Evolutionary conservation across 331 rosid genomes (phyloP).

Genomic region (Cydonia oblonga): DNA sequence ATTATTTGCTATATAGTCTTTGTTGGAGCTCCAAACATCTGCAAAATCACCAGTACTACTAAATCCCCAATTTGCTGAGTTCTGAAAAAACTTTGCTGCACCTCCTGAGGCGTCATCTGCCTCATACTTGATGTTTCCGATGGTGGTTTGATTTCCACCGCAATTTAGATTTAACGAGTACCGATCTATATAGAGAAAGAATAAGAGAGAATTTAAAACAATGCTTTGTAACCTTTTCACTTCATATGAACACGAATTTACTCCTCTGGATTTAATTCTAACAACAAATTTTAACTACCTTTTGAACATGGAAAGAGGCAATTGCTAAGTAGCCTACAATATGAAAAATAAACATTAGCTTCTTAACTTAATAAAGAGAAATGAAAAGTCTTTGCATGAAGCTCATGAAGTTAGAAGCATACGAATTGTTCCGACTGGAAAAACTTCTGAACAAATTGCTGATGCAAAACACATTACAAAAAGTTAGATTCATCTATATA

Average conservation of each 20-base stretch:
- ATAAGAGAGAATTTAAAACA: neutral
- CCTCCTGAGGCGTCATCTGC: neutral
- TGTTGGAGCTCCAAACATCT: too few relatives aligned
- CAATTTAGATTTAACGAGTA: constrained; percentile 6
- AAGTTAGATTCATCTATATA: too few relatives aligned
- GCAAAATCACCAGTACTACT: too few relatives aligned
- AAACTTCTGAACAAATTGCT: neutral
- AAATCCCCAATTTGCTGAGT: neutral
- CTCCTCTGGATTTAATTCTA: too few relatives aligned
- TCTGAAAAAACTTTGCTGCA: neutral
- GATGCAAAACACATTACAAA: neutral
- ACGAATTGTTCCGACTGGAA: neutral
- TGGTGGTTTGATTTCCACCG: neutral
- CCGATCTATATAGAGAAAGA: neutral
- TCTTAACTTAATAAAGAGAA: too few relatives aligned
- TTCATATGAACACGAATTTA: too few relatives aligned
- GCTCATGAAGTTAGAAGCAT: neutral
- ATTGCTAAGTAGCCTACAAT: neutral
- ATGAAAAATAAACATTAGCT: neutral
- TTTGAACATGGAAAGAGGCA: neutral
- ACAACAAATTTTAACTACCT: neutral
- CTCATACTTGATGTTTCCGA: neutral
- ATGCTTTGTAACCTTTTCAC: too few relatives aligned
- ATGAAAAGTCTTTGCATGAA: too few relatives aligned
- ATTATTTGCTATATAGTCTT: neutral